Conservation (phyloP, 805 yeast species). For the Wickerhamiella spandovensis region DNA sequence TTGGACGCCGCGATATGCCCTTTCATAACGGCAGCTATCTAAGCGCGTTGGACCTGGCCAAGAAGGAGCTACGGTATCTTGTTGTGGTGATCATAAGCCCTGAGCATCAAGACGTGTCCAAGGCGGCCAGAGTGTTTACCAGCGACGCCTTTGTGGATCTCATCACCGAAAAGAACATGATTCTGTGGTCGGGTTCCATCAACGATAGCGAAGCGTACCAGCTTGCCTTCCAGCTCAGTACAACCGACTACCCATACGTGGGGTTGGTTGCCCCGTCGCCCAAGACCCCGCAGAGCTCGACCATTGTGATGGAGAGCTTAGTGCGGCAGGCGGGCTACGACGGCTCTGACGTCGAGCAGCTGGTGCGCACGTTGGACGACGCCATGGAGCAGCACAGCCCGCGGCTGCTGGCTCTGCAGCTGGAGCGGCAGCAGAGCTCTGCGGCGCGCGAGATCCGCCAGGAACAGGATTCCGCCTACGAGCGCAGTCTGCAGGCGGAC, state of each 20-base stretch:
- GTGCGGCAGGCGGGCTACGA: constrained; percentile 30
- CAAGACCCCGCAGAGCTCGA: constrained; percentile 21
- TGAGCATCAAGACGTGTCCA: constrained; percentile 47
- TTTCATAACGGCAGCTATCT: constrained; percentile 62
- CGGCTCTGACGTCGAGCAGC: constrained; percentile 16
- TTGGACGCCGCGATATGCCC: constrained; percentile 15
- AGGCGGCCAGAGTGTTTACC: constrained; percentile 42
- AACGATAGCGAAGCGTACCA: constrained; percentile 74
- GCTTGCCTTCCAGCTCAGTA: constrained; percentile 59
- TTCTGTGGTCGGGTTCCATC: constrained; percentile 83
- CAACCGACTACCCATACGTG: constrained; percentile 66
- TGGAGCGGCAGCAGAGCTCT: constrained; percentile 49
- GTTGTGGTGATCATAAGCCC: constrained; percentile 62
- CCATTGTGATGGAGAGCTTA: constrained; percentile 47
- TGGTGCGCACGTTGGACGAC: constrained; percentile 33
- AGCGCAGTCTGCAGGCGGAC: constrained; percentile 56
- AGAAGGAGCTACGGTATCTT: constrained; percentile 56
- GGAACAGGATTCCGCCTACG: constrained; percentile 69
- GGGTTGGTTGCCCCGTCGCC: constrained; percentile 64
- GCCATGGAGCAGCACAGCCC: constrained; percentile 48
- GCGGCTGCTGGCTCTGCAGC: constrained; percentile 43
- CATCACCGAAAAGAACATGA: constrained; percentile 36
- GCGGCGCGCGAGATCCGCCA: constrained; percentile 41
- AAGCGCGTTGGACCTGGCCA: constrained; percentile 59
- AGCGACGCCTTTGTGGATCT: constrained; percentile 33